phyloP scores from a whole-genome alignment of 805 yeast genomes.

The Wickerhamiella sergipiensis region DNA sequence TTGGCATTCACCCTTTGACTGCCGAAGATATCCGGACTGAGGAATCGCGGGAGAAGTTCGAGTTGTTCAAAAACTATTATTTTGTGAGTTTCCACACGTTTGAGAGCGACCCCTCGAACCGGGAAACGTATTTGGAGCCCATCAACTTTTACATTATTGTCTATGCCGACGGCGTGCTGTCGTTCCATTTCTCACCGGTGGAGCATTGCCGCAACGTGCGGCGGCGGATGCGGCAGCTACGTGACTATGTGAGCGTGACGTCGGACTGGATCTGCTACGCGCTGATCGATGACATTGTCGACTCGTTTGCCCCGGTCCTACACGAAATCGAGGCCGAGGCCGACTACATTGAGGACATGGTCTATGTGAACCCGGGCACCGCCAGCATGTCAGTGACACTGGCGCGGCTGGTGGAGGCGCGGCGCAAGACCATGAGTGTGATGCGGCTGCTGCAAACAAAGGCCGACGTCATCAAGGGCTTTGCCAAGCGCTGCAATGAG shows the following conservation, averaged over 20 bases:
- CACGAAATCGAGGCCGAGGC: slow-evolving; percentile 47
- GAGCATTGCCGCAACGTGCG: slow-evolving; percentile 47
- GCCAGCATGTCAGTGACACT: slow-evolving; percentile 36
- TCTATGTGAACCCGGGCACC: slow-evolving; percentile 55
- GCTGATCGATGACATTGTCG: slow-evolving; percentile 50
- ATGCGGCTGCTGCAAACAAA: slow-evolving; percentile 83
- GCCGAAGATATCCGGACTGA: slow-evolving; percentile 95
- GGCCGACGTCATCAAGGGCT: slow-evolving; percentile 93
- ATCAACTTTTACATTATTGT: slow-evolving; percentile 48
- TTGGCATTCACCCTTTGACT: slow-evolving; percentile 94
- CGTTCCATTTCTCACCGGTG: slow-evolving; percentile 48
- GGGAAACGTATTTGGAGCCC: slow-evolving; percentile 40
- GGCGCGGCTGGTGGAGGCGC: slow-evolving; percentile 71
- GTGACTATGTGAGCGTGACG: slow-evolving; percentile 45
- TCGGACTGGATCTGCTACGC: slow-evolving; percentile 60
- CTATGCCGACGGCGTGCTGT: slow-evolving; percentile 43
- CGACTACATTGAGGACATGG: slow-evolving; percentile 63
- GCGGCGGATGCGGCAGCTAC: slow-evolving; percentile 47
- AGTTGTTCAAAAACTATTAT: slow-evolving; percentile 75
- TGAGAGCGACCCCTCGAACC: slow-evolving; percentile 67
- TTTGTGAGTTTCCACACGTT: slow-evolving; percentile 96
- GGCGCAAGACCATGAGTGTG: slow-evolving; percentile 84
- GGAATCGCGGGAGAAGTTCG: slow-evolving; percentile 95
- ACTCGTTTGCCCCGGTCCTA: slow-evolving; percentile 49
- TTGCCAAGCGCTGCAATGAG: slow-evolving; percentile 89